Evolutionary conservation across 805 yeast species (phyloP).

Genomic region (Candida stauntonica): DNA sequence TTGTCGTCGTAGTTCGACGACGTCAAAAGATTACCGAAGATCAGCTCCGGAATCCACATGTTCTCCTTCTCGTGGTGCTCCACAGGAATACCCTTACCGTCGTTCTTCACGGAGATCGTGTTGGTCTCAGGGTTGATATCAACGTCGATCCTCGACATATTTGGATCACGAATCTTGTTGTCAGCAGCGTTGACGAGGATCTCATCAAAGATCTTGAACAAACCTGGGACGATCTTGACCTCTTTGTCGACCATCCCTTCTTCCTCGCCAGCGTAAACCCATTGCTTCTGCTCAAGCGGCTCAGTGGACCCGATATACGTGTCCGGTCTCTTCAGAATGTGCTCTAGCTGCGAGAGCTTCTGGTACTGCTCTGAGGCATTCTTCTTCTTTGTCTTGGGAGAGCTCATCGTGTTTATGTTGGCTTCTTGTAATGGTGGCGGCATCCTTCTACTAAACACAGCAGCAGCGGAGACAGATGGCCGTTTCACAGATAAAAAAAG

Average conservation of each 20-base stretch:
- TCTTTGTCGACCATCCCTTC: conserved; percentile 52
- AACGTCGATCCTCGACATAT: conserved; percentile 85
- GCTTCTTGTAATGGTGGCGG: conserved; percentile 15
- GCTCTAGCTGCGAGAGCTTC: conserved; percentile 91
- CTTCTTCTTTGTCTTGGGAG: conserved; percentile 34
- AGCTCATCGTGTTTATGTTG: conserved; percentile 11
- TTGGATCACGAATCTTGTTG: conserved; percentile 91
- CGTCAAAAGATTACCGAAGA: conserved; percentile 91
- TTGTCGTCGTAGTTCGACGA: conserved; percentile 96
- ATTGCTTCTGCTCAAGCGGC: conserved; percentile 69
- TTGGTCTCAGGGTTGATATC: conserved; percentile 71
- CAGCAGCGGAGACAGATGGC: not conserved
- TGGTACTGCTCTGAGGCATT: conserved; percentile 75
- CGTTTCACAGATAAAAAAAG: no score
- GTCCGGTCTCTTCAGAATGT: conserved; percentile 94
- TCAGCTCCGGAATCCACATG: conserved; percentile 92
- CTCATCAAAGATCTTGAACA: conserved; percentile 95
- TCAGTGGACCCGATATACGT: conserved; percentile 97
- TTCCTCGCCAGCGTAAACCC: conserved; percentile 73
- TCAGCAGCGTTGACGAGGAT: conserved; percentile 98
- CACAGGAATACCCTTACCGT: conserved; percentile 93
- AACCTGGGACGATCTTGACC: conserved; percentile 89
- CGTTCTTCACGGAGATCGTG: conserved; percentile 76
- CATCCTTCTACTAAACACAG: conserved; percentile 4
- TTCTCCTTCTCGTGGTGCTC: conserved; percentile 90